Base-by-base conservation (phyloP, 257 asterid species). In the Fraxinus americana region DNA sequence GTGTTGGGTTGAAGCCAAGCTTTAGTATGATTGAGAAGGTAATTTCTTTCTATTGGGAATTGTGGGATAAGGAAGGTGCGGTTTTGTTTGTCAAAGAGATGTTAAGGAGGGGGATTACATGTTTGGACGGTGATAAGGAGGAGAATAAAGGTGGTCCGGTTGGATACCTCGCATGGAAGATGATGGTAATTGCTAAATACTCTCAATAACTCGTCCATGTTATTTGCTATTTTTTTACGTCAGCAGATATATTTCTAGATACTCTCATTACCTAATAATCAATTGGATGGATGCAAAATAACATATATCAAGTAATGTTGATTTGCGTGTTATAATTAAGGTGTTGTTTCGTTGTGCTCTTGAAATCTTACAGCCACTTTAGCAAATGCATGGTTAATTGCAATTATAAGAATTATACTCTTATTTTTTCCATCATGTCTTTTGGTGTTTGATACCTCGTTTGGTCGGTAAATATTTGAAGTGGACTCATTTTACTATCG, bases 91-190 rank as follows among this genome's bases (percentile, higher is more conserved):
- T 96, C 6, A 85, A 96, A 78, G 98, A 92, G 89, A 95, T 96
- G 76, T 80, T 96, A 80, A 82, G 84, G 85, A 89, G 99, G 84
- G 92, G 86, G 66, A 81, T 96, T 38, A 83, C 83, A 12, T 78
- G 86, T 70, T 67, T 86, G 1, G 86, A 83, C 29, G 92, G 81
- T 3, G 90, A 85, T 69, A 81, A 38, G 13, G 89, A 88, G 67
- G 93, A 86, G 76, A 89, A 85, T 67, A 91, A 88, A 81, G 94
- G 97, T 11, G 97, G 99, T 2, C 99, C 99, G 0, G 89, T 86
- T 39, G 98, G 99, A 41, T 96, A 93, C 73, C 94, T 96, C 54
- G 97, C 99, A 23, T 96, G 98, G 98, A 95, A 93, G 89, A 93
- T 95, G 99, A 91, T 93, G 98, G 99, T 95, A 90, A 83, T n/a